phyloP scores from a whole-genome alignment of 2,329 filamentous ascomycete species.

The Whalleya microplaca region DNA sequence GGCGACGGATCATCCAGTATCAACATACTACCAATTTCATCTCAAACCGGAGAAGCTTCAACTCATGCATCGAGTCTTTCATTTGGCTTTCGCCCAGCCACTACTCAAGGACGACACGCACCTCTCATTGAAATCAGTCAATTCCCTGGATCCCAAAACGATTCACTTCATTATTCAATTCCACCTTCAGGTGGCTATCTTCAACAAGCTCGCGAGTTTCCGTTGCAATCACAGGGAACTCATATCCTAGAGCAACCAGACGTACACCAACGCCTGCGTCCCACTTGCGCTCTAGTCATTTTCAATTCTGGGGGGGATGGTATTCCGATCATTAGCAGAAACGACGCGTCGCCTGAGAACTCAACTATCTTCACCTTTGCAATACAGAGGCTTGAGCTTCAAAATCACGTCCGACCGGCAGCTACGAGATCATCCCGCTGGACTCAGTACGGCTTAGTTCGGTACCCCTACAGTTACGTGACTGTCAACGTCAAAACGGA shows the following conservation, averaged over 20 bases:
- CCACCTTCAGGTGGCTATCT: too few relatives aligned
- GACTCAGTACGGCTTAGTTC: too few relatives aligned
- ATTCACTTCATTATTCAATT: too few relatives aligned
- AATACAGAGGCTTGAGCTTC: background rate
- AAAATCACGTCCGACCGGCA: background rate
- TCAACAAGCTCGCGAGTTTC: background rate
- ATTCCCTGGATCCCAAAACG: too few relatives aligned
- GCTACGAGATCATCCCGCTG: background rate
- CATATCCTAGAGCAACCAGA: background rate
- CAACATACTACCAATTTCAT: too few relatives aligned
- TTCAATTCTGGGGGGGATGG: background rate
- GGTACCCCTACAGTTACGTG: too few relatives aligned
- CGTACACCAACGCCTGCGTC: background rate
- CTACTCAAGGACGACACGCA: too few relatives aligned
- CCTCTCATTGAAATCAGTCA: too few relatives aligned
- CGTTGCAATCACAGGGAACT: background rate
- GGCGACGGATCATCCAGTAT: too few relatives aligned
- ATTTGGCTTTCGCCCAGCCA: too few relatives aligned
- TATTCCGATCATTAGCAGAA: background rate
- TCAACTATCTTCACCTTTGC: background rate
- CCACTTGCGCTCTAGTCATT: background rate
- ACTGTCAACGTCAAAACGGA: background rate
- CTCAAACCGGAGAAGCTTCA: too few relatives aligned
- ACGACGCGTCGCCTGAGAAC: background rate
- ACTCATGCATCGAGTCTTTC: too few relatives aligned